Conservation (phyloP, 2,329 filamentous ascomycete genomes). For the Cladosporium phlei region DNA sequence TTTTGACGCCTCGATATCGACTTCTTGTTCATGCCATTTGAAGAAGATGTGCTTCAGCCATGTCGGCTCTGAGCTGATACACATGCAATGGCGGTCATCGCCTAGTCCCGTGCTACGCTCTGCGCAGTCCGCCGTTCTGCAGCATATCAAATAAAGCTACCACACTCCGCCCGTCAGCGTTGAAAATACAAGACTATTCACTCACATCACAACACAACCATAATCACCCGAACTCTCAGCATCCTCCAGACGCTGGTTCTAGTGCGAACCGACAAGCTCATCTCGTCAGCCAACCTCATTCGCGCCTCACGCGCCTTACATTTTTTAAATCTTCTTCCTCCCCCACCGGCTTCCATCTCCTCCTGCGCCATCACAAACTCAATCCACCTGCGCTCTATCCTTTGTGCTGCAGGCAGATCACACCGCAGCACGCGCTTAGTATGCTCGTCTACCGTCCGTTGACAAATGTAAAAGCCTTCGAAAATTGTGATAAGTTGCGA, state of each 20-base stretch:
- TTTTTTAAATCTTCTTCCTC: slow-evolving; percentile 63
- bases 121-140: too few species aligned
- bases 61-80: too few species aligned
- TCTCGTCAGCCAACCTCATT: slow-evolving; percentile 73
- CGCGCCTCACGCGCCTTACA: slow-evolving; percentile 77
- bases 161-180: too few species aligned
- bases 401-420: slow-evolving; percentile 66
- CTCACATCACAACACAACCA: slow-evolving; percentile 47
- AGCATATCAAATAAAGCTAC: too few species aligned
- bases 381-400: slow-evolving; percentile 87
- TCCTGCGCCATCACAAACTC: slow-evolving; percentile 91
- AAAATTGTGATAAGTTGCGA: slow-evolving; percentile 75
- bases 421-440: slow-evolving; percentile 77
- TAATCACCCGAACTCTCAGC: slow-evolving; percentile 46
- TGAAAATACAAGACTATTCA: too few species aligned
- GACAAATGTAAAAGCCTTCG: slow-evolving; percentile 93
- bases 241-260: slow-evolving; percentile 34
- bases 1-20: too few species aligned
- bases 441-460: slow-evolving; percentile 91
- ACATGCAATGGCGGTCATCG: too few species aligned
- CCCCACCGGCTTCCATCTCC: slow-evolving; percentile 68
- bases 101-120: too few species aligned
- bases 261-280: slow-evolving; percentile 49
- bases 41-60: too few species aligned
- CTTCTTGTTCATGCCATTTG: too few species aligned